phyloP scores from a whole-genome alignment of 2,329 filamentous ascomycete species.

The Nemania sp. region DNA sequence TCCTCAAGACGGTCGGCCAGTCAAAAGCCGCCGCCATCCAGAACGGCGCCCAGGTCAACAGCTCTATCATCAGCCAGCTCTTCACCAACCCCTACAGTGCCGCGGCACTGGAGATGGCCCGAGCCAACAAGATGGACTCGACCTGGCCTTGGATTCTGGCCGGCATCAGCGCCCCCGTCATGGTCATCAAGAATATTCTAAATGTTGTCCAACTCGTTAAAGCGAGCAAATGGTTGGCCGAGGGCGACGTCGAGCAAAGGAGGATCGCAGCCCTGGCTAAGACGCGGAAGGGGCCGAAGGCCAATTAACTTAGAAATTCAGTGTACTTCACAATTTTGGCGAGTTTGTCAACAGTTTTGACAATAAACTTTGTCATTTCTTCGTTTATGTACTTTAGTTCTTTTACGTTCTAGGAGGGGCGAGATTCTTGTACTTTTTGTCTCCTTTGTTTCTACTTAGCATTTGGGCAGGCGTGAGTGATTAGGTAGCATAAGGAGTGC shows the following conservation, averaged over 20 bases:
- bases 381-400: not conserved
- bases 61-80: constrained; percentile 70
- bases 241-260: constrained; percentile 78
- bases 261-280: constrained; percentile 57
- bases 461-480: constrained; percentile 30
- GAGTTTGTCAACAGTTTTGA: not conserved
- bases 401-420: constrained; percentile 5
- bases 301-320: constrained; percentile 14
- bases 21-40: constrained; percentile 56
- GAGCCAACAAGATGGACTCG: constrained; percentile 90
- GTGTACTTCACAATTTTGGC: not conserved
- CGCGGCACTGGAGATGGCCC: constrained; percentile 86
- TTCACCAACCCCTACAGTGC: constrained; percentile 91
- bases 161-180: constrained; percentile 78
- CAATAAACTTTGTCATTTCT: constrained; percentile 5
- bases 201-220: constrained; percentile 94
- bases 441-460: constrained; percentile 17
- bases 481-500: constrained; percentile 27
- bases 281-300: constrained; percentile 39
- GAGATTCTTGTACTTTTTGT: not conserved
- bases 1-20: constrained; percentile 66
- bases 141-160: constrained; percentile 71
- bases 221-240: constrained; percentile 87
- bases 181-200: constrained; percentile 89
- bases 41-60: constrained; percentile 70